Evolutionary conservation across 1,139 yeast genomes (phyloP).

Genomic region (Saccharomyces hybrid): DNA sequence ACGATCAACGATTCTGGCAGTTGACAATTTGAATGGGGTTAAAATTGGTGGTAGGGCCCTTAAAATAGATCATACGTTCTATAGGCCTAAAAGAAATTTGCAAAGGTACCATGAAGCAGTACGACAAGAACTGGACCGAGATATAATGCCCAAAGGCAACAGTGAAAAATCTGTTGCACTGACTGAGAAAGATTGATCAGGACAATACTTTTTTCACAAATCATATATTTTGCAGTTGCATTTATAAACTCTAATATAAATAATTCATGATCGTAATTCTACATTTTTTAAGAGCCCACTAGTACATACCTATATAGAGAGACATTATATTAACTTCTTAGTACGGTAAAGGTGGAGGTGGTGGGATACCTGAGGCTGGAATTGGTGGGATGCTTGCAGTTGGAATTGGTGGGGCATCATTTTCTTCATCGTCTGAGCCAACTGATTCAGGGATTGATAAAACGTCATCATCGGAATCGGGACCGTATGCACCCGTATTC

Average conservation of each 20-base stretch:
- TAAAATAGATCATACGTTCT: slow-evolving; percentile 72
- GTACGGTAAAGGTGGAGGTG: slow-evolving; percentile 29
- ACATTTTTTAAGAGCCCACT: not conserved
- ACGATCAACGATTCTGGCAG: slow-evolving; percentile 73
- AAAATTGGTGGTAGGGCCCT: slow-evolving; percentile 50
- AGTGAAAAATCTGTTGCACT: not conserved
- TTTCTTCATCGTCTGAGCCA: slow-evolving; percentile 27
- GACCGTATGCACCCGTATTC: slow-evolving; percentile 4
- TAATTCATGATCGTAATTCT: not conserved
- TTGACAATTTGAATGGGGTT: slow-evolving; percentile 80
- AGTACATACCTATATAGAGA: not conserved
- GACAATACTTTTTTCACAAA: not conserved
- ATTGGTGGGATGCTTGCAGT: slow-evolving; percentile 9
- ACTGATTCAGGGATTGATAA: slow-evolving; percentile 34
- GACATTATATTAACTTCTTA: not conserved
- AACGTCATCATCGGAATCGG: slow-evolving; percentile 27
- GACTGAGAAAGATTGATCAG: not conserved
- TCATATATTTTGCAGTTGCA: not conserved
- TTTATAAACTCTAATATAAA: not conserved
- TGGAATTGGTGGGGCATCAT: slow-evolving; percentile 9
- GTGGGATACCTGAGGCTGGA: slow-evolving; percentile 25
- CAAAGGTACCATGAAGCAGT: slow-evolving; percentile 35
- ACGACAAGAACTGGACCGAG: slow-evolving; percentile 21
- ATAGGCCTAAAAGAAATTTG: slow-evolving; percentile 44
- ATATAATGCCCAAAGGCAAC: slow-evolving; percentile 8